Evolutionary conservation across 2,329 filamentous ascomycete species (phyloP), one percentile per base, ranked within the genome.

Genomic region (Pseudogymnoascus sp.): DNA sequence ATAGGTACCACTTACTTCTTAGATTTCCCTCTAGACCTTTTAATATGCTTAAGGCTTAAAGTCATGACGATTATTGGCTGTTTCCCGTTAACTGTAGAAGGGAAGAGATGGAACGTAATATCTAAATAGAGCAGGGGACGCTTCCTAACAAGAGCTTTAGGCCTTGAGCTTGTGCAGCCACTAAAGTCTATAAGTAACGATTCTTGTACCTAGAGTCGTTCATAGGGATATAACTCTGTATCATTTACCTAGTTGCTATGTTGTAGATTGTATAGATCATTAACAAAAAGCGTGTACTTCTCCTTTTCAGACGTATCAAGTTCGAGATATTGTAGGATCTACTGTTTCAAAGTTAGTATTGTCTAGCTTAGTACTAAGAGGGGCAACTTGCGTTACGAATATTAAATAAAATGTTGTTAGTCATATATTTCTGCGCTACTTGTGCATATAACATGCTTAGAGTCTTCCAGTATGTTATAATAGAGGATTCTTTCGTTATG

Each of bases 101-200:
- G 67, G 41, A 72, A 70, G 3, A 72, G 26, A 52, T 70, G 58
- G 39, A 72, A 70, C 60, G 69, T 63, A 41, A 72, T 65, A 62
- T 71, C 64, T 62, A 66, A 49, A 39, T 72, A 72, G 3, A 65
- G 65, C 39, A 71, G 62, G 26, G 62, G 39, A 41, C 33, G 52
- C 43, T 63, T 39, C 21, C 65, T 61, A 45, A 72, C 68, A 12
- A 72, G 65, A 43, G 68, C 69, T 31, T 65, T 66, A 16, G 67
- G 69, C 38, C 68, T 63, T 3, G 65, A 70, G 14, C 65, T 61
- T 35, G 65, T 72, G 52, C 62, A 69, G 41, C 67, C 65, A 65
- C 67, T 62, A 59, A 72, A 35, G 39, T 66, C 65, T 12, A 69
- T 60, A 31, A 68, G 63, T 16, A 63, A 59, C 38, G 65, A 66